These are phyloP conservation scores for Balansia obtecta DNA, from an alignment of 2,329 filamentous ascomycete species.

Conservation along the genomic window DNA sequence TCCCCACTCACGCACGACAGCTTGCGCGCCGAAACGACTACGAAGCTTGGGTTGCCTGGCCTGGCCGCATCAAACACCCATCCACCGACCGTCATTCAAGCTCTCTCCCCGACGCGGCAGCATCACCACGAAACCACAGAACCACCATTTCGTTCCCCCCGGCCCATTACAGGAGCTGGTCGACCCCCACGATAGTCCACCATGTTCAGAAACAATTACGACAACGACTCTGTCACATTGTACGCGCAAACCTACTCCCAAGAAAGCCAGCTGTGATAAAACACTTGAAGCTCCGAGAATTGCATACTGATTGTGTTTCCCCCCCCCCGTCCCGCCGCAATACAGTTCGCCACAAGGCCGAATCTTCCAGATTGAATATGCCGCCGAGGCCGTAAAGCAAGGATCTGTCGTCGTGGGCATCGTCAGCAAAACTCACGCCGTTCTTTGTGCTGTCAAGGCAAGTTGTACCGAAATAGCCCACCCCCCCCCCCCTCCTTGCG, in stretches of 20 bases:
- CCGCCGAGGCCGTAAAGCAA: conserved; percentile 96
- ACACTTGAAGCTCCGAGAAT: conserved; percentile 1
- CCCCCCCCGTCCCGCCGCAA: too few species aligned
- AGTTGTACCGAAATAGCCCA: conserved; percentile 7
- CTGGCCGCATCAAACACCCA: conserved; percentile 9
- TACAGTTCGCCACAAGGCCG: conserved; percentile 90
- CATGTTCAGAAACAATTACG: conserved; percentile 99
- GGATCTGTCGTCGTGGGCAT: conserved; percentile 95
- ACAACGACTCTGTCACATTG: conserved; percentile 99
- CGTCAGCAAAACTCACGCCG: conserved; percentile 94
- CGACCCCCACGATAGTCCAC: conserved; percentile 22
- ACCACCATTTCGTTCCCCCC: conserved; percentile 1
- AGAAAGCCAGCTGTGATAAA: too few species aligned
- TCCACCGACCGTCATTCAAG: conserved; percentile 9
- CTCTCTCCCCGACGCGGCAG: conserved; percentile 3
- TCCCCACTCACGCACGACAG: conserved; percentile 2
- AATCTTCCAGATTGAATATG: conserved; percentile 99
- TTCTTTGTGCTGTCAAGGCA: conserved; percentile 94
- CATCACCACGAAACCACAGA: background rate
- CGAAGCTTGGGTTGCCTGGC: conserved; percentile 14
- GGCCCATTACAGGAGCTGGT: background rate
- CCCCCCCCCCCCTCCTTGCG: background rate
- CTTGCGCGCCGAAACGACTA: conserved; percentile 8
- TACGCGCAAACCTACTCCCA: conserved; percentile 34
- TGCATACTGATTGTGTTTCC: conserved; percentile 14